Conservation (phyloP, 108 stramenopile species). For the Cyclotella sp. region DNA sequence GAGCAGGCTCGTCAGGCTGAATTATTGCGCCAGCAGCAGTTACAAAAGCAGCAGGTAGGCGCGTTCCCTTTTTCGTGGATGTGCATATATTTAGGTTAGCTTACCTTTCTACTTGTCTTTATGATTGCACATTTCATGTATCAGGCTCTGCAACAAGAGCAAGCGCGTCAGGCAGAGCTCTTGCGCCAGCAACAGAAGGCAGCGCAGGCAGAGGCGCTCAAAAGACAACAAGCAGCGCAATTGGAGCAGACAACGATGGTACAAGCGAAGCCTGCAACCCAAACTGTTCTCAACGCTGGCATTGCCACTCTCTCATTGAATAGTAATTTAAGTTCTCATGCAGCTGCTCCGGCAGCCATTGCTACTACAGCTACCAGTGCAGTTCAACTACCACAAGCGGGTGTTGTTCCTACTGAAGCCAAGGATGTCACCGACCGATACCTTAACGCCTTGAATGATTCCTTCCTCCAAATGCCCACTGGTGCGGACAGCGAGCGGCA, state of each 20-base stretch:
- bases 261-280: conserved; percentile 56
- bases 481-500: conserved; percentile 71
- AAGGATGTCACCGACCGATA: conserved; percentile 48
- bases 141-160: conserved; percentile 61
- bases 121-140: not conserved
- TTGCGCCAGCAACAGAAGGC: conserved; percentile 57
- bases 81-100: not conserved
- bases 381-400: conserved; percentile 14
- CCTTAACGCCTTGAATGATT: conserved; percentile 61
- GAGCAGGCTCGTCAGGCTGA: conserved; percentile 74
- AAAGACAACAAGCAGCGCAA: conserved; percentile 67
- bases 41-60: conserved; percentile 62
- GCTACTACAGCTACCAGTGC: conserved; percentile 24
- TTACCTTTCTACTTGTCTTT: not conserved
- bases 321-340: conserved; percentile 25
- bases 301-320: conserved; percentile 64
- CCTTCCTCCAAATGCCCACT: conserved; percentile 78
- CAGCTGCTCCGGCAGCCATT: conserved; percentile 9
- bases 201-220: conserved; percentile 61
- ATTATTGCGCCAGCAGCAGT: conserved; percentile 65
- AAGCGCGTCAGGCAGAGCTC: conserved; percentile 62
- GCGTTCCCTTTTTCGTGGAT: not conserved
- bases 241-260: conserved; percentile 60
- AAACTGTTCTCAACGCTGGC: conserved; percentile 68
- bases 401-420: conserved; percentile 21